Evolutionary conservation across 1,139 yeast species (phyloP).

Genomic region (Taphrina sp.): DNA sequence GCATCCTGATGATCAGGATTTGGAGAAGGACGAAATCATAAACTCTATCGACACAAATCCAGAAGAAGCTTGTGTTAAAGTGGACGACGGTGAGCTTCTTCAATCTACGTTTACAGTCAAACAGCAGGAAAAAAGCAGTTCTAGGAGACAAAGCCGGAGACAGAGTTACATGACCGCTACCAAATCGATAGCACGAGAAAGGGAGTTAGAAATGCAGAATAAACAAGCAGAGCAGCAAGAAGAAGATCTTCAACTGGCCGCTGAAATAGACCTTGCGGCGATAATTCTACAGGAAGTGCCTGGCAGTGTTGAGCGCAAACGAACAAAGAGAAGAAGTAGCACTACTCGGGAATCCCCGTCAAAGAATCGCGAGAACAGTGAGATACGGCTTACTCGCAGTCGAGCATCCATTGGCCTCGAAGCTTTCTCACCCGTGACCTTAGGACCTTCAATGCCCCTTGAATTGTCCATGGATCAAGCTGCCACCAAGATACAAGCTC

Average conservation of each 20-base stretch:
- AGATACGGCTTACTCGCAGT: neutral
- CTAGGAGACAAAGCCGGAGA: slow-evolving; percentile 29
- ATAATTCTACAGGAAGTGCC: slow-evolving; percentile 31
- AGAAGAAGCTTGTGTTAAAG: too few species aligned
- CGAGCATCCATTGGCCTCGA: neutral
- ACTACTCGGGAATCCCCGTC: slow-evolving; percentile 16
- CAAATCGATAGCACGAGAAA: slow-evolving; percentile 25
- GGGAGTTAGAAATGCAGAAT: slow-evolving; percentile 17
- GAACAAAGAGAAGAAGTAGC: slow-evolving; percentile 21
- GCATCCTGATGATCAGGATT: too few species aligned
- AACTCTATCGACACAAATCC: too few species aligned
- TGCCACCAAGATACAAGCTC: slow-evolving; percentile 18
- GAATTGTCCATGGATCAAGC: neutral
- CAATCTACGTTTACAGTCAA: too few species aligned
- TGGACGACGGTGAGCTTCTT: too few species aligned
- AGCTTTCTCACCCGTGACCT: slow-evolving; percentile 2
- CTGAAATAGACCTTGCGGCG: slow-evolving; percentile 16
- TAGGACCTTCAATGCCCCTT: neutral
- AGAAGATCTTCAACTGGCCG: slow-evolving; percentile 12
- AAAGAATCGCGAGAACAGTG: neutral
- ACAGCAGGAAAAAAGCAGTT: slow-evolving; percentile 6
- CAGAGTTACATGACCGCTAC: slow-evolving; percentile 34
- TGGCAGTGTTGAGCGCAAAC: slow-evolving; percentile 34
- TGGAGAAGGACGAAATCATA: too few species aligned
- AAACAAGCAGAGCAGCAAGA: slow-evolving; percentile 24